Percentiles rank a stretch among this genome's conserved stretches.
Conservation (phyloP, 495 filamentous ascomycete species). For the Staphylotrichum tortipilum region DNA sequence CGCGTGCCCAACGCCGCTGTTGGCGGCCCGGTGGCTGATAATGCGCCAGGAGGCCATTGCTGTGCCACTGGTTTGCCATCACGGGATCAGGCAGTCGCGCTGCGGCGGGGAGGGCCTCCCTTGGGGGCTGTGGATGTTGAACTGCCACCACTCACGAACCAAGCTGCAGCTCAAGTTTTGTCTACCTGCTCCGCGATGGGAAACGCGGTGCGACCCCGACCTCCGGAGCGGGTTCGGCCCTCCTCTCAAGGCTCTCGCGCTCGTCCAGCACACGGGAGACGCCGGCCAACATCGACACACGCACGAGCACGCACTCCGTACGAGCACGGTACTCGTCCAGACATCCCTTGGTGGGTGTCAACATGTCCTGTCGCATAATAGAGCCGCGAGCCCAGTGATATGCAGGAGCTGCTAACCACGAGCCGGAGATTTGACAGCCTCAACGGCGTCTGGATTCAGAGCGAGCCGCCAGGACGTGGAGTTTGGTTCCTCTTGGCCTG, state of each 20-base stretch:
- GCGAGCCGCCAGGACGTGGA: too few relatives aligned
- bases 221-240: neutral
- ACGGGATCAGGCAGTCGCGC: neutral
- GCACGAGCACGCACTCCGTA: too few relatives aligned
- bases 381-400: neutral
- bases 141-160: neutral
- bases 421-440: neutral
- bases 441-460: too few relatives aligned
- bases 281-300: neutral
- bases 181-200: neutral
- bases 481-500: too few relatives aligned
- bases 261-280: too few relatives aligned
- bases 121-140: neutral
- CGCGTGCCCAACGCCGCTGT: neutral
- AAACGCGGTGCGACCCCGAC: constrained; percentile 5
- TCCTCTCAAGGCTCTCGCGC: too few relatives aligned
- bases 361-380: neutral
- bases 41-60: neutral
- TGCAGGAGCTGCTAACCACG: neutral
- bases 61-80: too few relatives aligned
- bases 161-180: neutral
- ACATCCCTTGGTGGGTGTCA: too few relatives aligned
- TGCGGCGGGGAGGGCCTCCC: neutral
- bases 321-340: too few relatives aligned
- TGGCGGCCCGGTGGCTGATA: neutral